Base-by-base conservation (phyloP, 352 stramenopile species). In the Phytophthora litchii region DNA sequence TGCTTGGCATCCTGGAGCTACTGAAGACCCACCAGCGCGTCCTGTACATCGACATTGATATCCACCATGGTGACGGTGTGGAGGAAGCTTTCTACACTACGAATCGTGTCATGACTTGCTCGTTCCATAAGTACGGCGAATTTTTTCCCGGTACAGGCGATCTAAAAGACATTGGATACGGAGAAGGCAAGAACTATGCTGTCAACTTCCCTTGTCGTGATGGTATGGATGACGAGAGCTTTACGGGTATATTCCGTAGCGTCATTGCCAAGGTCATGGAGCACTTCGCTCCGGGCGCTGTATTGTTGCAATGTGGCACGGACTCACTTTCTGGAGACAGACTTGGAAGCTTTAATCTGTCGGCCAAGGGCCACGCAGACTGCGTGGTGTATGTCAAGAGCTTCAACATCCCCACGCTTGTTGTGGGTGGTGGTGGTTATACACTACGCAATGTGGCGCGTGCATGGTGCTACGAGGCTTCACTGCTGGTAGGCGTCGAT, bases 71-170 rank as follows among this genome's bases (percentile, higher is more conserved):
- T 25, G 97, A 99, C 66, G 97, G 97, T 34, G 97, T 99, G 27
- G 97, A 99, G 61, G 97, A 99, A 66, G 97, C 97, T n/a, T 99
- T 99, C 68, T 99, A 99, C 83, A 93, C 90, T n/a, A 99, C 97
- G 43, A 98, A 99, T 74, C 89, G 96, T 36, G 96, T 99, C 40
- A 99, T 99, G 95, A 99, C 96, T 2, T 92, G 92, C 47, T 97
- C 91, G 13, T 99, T 99, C 75, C 97, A 99, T 81, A 99, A 99
- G 79, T 99, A 98, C 73, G 97, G 97, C 21, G 97, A 99, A 66
- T 99, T 98, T 65, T 99, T 99, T 70, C 97, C 97, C 1, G 97
- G 97, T 43, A 99, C 97, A 12, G 76, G 80, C n/a, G 84, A 88
- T 58, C 81, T 91, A 56, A 85, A 96, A 56, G 89, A 96, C 59